Evolutionary conservation across 306 rosid genomes (phyloP), one percentile per base, ranked within the genome.

Genomic region (Glycine latifolia): DNA sequence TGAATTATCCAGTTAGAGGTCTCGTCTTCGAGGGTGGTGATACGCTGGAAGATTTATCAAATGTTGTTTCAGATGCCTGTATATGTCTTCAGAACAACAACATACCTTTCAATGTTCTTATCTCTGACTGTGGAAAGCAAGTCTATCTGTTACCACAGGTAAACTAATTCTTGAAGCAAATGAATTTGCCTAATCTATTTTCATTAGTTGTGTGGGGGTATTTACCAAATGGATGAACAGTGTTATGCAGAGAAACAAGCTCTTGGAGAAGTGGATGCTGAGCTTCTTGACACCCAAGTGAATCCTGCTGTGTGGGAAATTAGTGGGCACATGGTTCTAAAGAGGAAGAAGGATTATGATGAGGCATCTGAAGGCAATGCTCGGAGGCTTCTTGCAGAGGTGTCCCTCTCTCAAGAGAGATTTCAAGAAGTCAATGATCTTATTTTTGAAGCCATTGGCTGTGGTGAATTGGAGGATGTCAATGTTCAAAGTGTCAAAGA

Each of bases 281-380:
- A 94, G 88, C 87, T 94, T 53, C 92, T 94, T 59, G 98, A 94
- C 86, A 94, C 98, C 15, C 98, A 94, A 89, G 98, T 94, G 84
- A 94, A 94, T 74, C 98, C 98, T n/a, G 98, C 98, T 3, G 98
- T 92, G 77, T 94, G 98, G 98, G 98, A 94, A 79, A 92, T 92
- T 17, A 94, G 98, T 31, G 98, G 98, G 35, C 98, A 94, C 88
- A 94, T 94, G 97, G 98, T 94, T 76, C 73, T 94, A 63, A 94
- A 94, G 91, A 90, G 98, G 91, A 92, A 86, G 88, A 83, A 89
- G 86, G 98, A 94, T 78, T 94, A 80, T n/a, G 97, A 91, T 0
- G 98, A 91, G 87, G 98, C 98, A 0, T 92, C 97, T 17, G 97
- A 94, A 85, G 93, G 86, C 83, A 92, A 94, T 74, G 98, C 98